phyloP scores from a whole-genome alignment of 306 rosid species.

The Vigna reflexopilosa region DNA sequence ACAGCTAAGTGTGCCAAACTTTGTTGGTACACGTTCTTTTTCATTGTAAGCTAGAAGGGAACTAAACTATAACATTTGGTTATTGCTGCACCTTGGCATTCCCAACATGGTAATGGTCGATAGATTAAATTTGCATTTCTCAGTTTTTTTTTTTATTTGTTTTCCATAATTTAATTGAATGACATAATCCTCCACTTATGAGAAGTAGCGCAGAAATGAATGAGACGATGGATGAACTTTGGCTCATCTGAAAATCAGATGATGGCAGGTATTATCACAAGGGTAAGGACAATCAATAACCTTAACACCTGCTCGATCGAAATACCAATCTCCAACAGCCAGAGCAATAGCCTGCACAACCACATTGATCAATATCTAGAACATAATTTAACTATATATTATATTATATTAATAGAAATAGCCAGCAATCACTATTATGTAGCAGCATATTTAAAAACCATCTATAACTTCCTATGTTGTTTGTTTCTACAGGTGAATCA shows the following conservation, averaged over 20 bases:
- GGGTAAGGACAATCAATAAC: constrained; percentile 89
- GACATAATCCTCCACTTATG: constrained; percentile 28
- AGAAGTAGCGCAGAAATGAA: not conserved
- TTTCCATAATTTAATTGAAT: constrained; percentile 48
- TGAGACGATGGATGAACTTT: constrained; percentile 32
- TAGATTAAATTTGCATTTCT: constrained; percentile 30
- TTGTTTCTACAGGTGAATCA: not conserved
- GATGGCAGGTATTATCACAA: constrained; percentile 87
- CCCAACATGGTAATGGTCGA: not conserved
- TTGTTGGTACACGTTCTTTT: constrained; percentile 11
- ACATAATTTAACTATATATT: not conserved
- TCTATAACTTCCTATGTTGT: not conserved
- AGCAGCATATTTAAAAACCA: not conserved
- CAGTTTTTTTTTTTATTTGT: constrained; percentile 43
- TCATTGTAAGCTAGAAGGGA: not conserved
- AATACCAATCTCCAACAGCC: constrained; percentile 97
- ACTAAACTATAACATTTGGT: not conserved
- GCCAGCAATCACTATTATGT: not conserved
- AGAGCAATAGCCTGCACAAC: constrained; percentile 81
- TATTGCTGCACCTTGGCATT: not conserved
- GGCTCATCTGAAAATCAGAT: constrained; percentile 71
- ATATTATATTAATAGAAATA: not conserved
- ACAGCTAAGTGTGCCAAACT: not conserved
- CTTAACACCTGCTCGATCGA: constrained; percentile 71
- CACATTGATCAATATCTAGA: constrained; percentile 34